These are phyloP conservation scores for Ogataea naganishii DNA, from an alignment of 805 yeast genomes.

Conservation along the genomic window DNA sequence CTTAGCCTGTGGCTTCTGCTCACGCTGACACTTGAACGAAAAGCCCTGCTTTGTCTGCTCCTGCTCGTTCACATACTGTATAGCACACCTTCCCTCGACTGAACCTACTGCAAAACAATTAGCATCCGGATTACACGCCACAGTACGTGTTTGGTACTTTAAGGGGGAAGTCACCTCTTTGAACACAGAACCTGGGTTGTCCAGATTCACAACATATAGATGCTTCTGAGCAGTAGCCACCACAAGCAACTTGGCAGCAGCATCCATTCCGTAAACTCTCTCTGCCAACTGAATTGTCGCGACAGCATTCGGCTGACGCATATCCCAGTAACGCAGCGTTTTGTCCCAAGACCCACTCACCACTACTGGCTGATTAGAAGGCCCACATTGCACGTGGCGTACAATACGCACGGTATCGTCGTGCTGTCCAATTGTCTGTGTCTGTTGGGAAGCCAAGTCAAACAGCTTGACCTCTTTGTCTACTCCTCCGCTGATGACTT, in stretches of 20 bases:
- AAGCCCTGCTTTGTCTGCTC: slow-evolving; percentile 69
- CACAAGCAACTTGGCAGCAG: slow-evolving; percentile 71
- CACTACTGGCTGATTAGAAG: slow-evolving; percentile 70
- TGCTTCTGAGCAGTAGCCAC: slow-evolving; percentile 94
- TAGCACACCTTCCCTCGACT: slow-evolving; percentile 92
- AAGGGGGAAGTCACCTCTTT: slow-evolving; percentile 68
- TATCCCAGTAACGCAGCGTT: slow-evolving; percentile 91
- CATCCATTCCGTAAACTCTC: slow-evolving; percentile 83
- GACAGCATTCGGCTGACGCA: slow-evolving; percentile 75
- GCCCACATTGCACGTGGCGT: slow-evolving; percentile 75
- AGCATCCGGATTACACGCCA: slow-evolving; percentile 84
- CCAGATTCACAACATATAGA: slow-evolving; percentile 66
- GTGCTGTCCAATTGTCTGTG: slow-evolving; percentile 79
- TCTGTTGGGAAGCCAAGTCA: slow-evolving; percentile 76
- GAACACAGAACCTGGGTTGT: slow-evolving; percentile 75
- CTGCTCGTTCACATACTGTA: slow-evolving; percentile 81
- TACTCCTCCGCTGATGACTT: slow-evolving; percentile 82
- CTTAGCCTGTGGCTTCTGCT: slow-evolving; percentile 40
- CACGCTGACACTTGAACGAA: slow-evolving; percentile 93
- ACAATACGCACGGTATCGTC: slow-evolving; percentile 71
- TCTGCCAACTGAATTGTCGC: slow-evolving; percentile 81
- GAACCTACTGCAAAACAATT: slow-evolving; percentile 91
- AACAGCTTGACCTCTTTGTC: slow-evolving; percentile 82
- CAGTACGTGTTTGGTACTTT: slow-evolving; percentile 79
- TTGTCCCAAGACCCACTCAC: slow-evolving; percentile 97